Percentiles rank a stretch among this genome's conserved stretches.
Conservation (phyloP, 306 rosid species). For the Cucurbita argyrosperma region DNA sequence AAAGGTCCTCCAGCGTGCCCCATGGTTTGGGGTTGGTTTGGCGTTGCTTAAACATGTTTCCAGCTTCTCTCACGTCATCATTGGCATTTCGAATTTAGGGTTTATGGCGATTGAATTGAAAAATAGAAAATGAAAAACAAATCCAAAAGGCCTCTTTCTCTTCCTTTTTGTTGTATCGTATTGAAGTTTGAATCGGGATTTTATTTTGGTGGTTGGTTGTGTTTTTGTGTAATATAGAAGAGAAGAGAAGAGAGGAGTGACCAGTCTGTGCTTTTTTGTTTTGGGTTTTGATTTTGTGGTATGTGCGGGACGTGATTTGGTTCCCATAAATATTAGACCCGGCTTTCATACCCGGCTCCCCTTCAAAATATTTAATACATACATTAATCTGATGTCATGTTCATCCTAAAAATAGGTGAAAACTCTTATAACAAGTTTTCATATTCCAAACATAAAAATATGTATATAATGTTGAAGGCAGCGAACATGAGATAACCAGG, state of each 20-base stretch:
- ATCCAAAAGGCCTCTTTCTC: neutral
- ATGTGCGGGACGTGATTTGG: neutral
- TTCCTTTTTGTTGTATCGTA: no score
- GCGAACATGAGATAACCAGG: no score
- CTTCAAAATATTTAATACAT: no score
- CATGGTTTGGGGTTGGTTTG: constrained; percentile 30
- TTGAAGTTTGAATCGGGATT: neutral
- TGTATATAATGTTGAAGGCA: no score
- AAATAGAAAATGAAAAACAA: neutral
- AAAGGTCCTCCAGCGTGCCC: constrained; percentile 46
- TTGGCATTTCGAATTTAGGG: constrained; percentile 28
- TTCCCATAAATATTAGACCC: neutral
- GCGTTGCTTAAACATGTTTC: constrained; percentile 28
- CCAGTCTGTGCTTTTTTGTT: no score
- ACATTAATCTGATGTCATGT: no score
- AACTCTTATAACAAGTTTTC: no score
- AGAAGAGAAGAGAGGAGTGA: no score
- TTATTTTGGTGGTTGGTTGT: neutral
- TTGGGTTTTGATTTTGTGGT: neutral
- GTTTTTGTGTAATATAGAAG: neutral
- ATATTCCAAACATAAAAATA: no score
- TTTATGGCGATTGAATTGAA: constrained; percentile 12
- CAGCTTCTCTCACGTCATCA: constrained; percentile 24
- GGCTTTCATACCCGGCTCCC: no score
- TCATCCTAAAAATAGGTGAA: no score